phyloP scores from a whole-genome alignment of 805 yeast genomes.

The Clavispora asparagi region DNA sequence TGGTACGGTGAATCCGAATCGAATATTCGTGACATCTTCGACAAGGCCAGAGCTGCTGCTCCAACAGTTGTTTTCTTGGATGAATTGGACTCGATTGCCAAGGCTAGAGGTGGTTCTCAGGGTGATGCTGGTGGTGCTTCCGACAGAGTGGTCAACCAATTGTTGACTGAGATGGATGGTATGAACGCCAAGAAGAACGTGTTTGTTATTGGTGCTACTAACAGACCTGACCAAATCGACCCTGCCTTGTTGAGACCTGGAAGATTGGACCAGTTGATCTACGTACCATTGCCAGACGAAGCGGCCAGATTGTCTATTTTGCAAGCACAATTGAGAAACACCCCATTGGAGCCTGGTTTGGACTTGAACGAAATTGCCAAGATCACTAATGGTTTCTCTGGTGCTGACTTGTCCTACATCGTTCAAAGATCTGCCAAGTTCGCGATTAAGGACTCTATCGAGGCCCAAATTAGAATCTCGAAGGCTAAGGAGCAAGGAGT shows the following conservation, averaged over 20 bases:
- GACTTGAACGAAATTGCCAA: conserved; percentile 84
- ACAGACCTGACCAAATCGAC: conserved; percentile 99
- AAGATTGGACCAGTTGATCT: conserved; percentile 95
- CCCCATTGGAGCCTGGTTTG: conserved; percentile 97
- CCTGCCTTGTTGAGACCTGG: conserved; percentile 99
- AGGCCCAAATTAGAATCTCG: conserved; percentile 48
- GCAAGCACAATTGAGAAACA: conserved; percentile 94
- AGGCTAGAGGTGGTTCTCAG: conserved; percentile 79
- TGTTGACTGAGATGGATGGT: conserved; percentile 98
- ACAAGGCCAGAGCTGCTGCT: conserved; percentile 98
- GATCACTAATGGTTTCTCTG: conserved; percentile 95
- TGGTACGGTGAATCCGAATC: conserved; percentile 99
- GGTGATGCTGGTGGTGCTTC: conserved; percentile 93
- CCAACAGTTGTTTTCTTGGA: conserved; percentile 98
- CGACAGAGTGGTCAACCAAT: conserved; percentile 93
- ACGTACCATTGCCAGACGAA: conserved; percentile 98
- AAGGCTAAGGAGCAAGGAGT: conserved; percentile 35
- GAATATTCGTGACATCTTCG: conserved; percentile 94
- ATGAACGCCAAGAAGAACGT: conserved; percentile 99
- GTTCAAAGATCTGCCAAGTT: conserved; percentile 98
- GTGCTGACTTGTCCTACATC: conserved; percentile 97
- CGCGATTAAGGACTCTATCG: conserved; percentile 97
- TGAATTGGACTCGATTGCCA: conserved; percentile 96
- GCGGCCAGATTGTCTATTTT: conserved; percentile 88
- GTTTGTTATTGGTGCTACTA: conserved; percentile 98